Conservation (phyloP, 768 basidiomycete species). For the Hygrophorus pudorinus region DNA sequence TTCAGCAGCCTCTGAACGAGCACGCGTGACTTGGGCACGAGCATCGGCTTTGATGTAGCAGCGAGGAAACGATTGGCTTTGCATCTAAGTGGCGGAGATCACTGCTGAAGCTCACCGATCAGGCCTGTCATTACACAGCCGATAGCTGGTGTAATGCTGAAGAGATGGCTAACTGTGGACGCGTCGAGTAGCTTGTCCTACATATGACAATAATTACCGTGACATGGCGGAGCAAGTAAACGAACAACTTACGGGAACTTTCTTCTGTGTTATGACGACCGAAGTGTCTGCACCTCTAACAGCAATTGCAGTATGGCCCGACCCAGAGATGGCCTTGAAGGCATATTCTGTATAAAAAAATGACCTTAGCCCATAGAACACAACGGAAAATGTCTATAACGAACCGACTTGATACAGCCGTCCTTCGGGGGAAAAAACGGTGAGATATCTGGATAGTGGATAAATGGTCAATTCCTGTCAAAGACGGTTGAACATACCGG, state of each 20-base stretch:
- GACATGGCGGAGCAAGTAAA: background rate
- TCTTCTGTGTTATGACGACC: constrained; percentile 96
- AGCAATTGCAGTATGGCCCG: constrained; percentile 88
- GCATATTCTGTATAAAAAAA: constrained; percentile 78
- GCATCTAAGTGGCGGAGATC: background rate
- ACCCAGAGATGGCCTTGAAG: constrained; percentile 98
- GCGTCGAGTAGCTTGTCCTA: constrained; percentile 98
- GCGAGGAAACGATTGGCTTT: background rate
- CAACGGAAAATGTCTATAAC: constrained; percentile 18
- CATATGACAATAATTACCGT: constrained; percentile 1
- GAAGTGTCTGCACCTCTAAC: constrained; percentile 91
- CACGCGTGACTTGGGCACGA: constrained; percentile 77
- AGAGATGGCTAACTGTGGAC: constrained; percentile 88
- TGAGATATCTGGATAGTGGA: constrained; percentile 59
- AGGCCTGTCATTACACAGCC: constrained; percentile 99
- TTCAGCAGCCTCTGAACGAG: constrained; percentile 80
- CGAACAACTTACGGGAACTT: constrained; percentile 72
- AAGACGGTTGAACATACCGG: constrained; percentile 34
- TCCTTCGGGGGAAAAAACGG: constrained; percentile 96
- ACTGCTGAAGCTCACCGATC: constrained; percentile 48
- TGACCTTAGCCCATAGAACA: background rate
- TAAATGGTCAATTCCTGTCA: background rate
- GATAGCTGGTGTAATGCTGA: constrained; percentile 91
- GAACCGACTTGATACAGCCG: constrained; percentile 96
- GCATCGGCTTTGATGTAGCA: constrained; percentile 64